Percentiles rank a stretch among this genome's conserved stretches.
These are phyloP conservation scores for Oemleria cerasiformis DNA, from an alignment of 306 rosid species.

Conservation along the genomic window DNA sequence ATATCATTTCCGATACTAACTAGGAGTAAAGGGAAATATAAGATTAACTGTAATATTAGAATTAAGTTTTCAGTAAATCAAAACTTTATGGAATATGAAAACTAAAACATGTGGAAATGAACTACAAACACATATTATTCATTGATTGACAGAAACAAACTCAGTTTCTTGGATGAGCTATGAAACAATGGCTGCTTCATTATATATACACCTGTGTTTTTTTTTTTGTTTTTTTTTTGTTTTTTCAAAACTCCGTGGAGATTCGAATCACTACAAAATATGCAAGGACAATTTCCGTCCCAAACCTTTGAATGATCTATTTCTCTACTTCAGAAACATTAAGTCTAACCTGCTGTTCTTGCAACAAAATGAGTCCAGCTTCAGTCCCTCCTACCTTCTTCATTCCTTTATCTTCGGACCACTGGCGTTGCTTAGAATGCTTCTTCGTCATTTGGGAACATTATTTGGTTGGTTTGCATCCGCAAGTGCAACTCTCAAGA, in stretches of 20 bases:
- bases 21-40: no score
- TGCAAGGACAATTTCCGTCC: constrained; percentile 15
- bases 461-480: constrained; percentile 52
- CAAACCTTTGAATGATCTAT: constrained; percentile 7
- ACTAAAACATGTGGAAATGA: background rate
- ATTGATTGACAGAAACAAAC: constrained; percentile 3
- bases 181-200: constrained; percentile 3
- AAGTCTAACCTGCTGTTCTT: constrained; percentile 22
- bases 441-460: background rate
- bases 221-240: background rate
- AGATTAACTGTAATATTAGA: no score
- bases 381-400: constrained; percentile 21
- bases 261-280: constrained; percentile 8
- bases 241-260: background rate
- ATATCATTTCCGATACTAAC: no score
- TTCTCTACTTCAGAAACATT: constrained; percentile 22
- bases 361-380: constrained; percentile 40
- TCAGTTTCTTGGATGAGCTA: background rate
- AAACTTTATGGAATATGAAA: background rate
- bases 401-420: constrained; percentile 3
- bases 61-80: background rate
- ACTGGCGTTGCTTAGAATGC: constrained; percentile 8
- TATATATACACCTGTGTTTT: constrained; percentile 4
- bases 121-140: background rate
- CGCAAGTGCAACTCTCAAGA: constrained; percentile 74